Base-by-base conservation (phyloP, 352 stramenopile species). In the Phytopythium aichiense region DNA sequence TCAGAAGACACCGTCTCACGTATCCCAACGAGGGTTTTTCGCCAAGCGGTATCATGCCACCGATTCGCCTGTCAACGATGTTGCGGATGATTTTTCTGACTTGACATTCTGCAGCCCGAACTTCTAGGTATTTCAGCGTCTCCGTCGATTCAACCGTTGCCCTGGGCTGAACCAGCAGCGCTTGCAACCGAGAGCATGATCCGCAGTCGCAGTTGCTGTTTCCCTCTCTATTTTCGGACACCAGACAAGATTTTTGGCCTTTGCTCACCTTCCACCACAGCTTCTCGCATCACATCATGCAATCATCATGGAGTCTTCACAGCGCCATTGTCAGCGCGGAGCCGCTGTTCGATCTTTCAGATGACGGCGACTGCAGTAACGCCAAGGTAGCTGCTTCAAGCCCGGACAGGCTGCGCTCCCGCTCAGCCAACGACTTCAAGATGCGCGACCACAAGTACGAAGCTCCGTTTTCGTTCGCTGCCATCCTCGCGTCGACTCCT, bases 1-100 rank as follows among this genome's bases (percentile, higher is more conserved):
- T 50, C 84, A 81, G 18, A 92, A 91, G 60, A 92, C 81, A 2
- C 84, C 84, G n/a, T 33, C 89, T 4, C 81, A 91, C 61, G 58
- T 73, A 9, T 78, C 81, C 33, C 84, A 92, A 51, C 69, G 81
- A 50, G 71, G 77, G 48, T 88, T 89, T 50, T 56, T 90, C 22
- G 72, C 81, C 9, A 89, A 86, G 56, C 70, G 83, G 83, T 92
- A 72, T 23, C 23, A 2, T 40, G 55, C 6, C 30, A 2, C 23
- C 0, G 30, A 51, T 31, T 20, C n/a, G 37, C 4, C 6, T 38
- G 2, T 23, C 5, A 23, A 16, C 16, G 5, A 25, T 37, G 48
- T 6, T 3, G 28, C 5, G 16, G 30, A 4, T 11, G 4, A 25
- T 11, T 16, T 2, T 11, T 15, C 25, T 38, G 3, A 38, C 28